These are phyloP conservation scores for Bjerkandera adusta DNA, from an alignment of 1,284 basidiomycete species.

Conservation along the genomic window DNA sequence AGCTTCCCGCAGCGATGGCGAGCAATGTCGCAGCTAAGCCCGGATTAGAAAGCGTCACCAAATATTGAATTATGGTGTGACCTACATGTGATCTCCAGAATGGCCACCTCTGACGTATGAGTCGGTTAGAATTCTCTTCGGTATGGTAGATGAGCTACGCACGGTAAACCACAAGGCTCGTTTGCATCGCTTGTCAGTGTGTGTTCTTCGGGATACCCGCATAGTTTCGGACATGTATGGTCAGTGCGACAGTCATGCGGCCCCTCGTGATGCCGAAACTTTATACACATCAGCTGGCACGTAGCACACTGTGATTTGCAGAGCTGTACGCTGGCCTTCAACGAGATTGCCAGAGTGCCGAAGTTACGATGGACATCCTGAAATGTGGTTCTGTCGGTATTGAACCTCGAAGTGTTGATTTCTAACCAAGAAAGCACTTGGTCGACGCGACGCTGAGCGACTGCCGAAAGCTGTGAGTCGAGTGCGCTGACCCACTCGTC, in stretches of 20 bases:
- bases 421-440: slow-evolving; percentile 50
- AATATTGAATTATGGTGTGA: no score
- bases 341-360: slow-evolving; percentile 39
- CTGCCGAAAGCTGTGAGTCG: slow-evolving; percentile 31
- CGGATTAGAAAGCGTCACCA: neutral
- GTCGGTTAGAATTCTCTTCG: no score
- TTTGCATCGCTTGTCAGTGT: slow-evolving; percentile 27
- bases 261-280: slow-evolving; percentile 41
- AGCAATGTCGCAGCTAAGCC: slow-evolving; percentile 15
- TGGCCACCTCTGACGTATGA: slow-evolving; percentile 54
- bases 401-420: slow-evolving; percentile 47
- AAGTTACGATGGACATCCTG: slow-evolving; percentile 43
- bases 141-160: no score
- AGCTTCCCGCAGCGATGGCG: slow-evolving; percentile 14
- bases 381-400: slow-evolving; percentile 39
- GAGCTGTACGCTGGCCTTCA: slow-evolving; percentile 44
- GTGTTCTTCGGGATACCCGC: slow-evolving; percentile 41
- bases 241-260: slow-evolving; percentile 47
- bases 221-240: slow-evolving; percentile 43
- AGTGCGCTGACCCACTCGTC: slow-evolving; percentile 39
- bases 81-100: slow-evolving; percentile 51
- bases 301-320: slow-evolving; percentile 43
- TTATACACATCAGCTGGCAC: slow-evolving; percentile 49
- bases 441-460: slow-evolving; percentile 40
- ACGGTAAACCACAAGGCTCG: slow-evolving; percentile 49